Base-by-base conservation (phyloP, 202 grass and related monocot species). In the Setaria italica region DNA sequence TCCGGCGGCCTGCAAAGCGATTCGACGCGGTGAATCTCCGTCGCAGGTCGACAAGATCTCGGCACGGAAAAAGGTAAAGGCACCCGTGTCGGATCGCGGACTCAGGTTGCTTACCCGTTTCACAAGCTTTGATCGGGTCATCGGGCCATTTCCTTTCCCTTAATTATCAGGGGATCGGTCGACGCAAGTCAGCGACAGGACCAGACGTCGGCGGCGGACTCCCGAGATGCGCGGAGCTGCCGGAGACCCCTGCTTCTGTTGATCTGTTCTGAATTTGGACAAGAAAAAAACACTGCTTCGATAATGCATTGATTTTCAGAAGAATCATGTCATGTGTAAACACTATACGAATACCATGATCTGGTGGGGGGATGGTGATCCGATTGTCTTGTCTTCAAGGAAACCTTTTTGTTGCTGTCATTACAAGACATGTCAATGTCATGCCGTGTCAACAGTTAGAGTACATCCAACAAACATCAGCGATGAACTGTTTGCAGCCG, bases 31-130 rank as follows among this genome's bases (percentile, higher is more conserved):
- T 58, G 64, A 57, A 72, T 72, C 67, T 59, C 66, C 79, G 34
- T 56, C 2, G 53, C 67, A 71, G 66, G 7, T 73, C 39, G 55
- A 72, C 80, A 62, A 14, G 55, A 83, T 82, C 59, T 21, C 54
- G 7, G 39, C 67, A 62, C 67, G 53, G 54, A 19, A 72, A 82
- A 82, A 49, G 58, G 58, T 42, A 32, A 43, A 76, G 19, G 20
- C 14, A 1, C 9, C 53, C 10, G 9, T 58, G 33, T 42, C 53
- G 9, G 48, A 9, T 20, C 9, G 25, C 11, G 20, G 71, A 15
- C 33, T 74, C 72, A 55, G 14, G 49, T 75, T 10, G 45, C 25
- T 25, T 72, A 9, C 2, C 13, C 11, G 46, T 73, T 73, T 13
- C 25, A 14, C 70, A 51, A 25, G n/a, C 58, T 7, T 50, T 14